phyloP scores from a whole-genome alignment of 2,329 filamentous ascomycete species.

The Ophioceras dolichostomum region DNA sequence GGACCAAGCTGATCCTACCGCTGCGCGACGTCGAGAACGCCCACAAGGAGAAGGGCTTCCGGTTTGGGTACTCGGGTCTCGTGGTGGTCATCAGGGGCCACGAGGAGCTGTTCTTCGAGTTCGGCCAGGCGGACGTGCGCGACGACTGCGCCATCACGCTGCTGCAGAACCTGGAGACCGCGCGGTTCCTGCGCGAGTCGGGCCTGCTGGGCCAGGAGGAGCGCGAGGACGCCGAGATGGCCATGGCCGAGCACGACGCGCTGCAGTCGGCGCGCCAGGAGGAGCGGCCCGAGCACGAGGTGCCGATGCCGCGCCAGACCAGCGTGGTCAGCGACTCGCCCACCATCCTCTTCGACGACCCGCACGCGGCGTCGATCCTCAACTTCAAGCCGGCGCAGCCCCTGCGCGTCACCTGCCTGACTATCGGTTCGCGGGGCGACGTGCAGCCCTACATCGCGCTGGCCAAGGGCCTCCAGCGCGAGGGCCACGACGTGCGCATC shows the following conservation, averaged over 20 bases:
- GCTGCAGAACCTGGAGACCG: constrained; percentile 62
- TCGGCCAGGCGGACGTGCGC: constrained; percentile 60
- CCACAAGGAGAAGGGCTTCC: constrained; percentile 89
- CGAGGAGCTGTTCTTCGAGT: constrained; percentile 95
- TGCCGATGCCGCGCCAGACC: constrained; percentile 32
- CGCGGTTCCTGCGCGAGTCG: constrained; percentile 58
- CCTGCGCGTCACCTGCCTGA: constrained; percentile 80
- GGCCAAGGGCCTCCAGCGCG: constrained; percentile 77
- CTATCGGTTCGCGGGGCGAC: constrained; percentile 89
- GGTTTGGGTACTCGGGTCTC: constrained; percentile 80
- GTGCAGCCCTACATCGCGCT: constrained; percentile 96
- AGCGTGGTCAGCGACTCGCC: constrained; percentile 44
- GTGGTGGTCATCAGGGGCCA: constrained; percentile 89
- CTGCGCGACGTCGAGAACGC: constrained; percentile 87
- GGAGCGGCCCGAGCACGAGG: constrained; percentile 36
- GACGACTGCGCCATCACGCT: constrained; percentile 84
- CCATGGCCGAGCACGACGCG: constrained; percentile 69
- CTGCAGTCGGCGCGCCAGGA: constrained; percentile 60
- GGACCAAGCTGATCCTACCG: constrained; percentile 85
- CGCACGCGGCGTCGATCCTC: constrained; percentile 72
- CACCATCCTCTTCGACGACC: constrained; percentile 80
- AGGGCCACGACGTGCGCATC: constrained; percentile 78
- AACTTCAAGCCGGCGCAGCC: constrained; percentile 79
- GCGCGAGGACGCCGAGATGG: constrained; percentile 57
- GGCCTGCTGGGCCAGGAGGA: constrained; percentile 56